phyloP scores from a whole-genome alignment of 139 green algal species.

The Trebouxia sp. region DNA sequence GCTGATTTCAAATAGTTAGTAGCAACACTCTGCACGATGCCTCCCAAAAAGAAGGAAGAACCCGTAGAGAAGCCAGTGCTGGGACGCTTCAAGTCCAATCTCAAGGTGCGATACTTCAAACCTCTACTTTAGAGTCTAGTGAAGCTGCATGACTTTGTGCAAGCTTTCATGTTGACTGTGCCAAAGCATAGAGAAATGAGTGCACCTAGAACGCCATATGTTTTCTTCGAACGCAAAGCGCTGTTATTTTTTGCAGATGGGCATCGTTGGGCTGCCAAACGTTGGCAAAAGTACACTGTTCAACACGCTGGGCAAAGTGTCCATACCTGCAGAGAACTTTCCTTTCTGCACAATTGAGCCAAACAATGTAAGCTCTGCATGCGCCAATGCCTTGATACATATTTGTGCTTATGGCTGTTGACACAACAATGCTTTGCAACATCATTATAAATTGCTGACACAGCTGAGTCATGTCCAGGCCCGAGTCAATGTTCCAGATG shows the following conservation, averaged over 20 bases:
- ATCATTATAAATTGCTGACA: not conserved
- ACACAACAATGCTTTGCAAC: not conserved
- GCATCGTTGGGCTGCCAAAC: slow-evolving; percentile 96
- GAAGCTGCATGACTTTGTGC: not conserved
- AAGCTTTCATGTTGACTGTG: not conserved
- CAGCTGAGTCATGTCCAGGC: slow-evolving; percentile 52
- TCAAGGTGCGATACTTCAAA: slow-evolving; percentile 71
- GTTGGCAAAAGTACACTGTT: slow-evolving; percentile 96
- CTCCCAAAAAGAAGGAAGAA: slow-evolving; percentile 80
- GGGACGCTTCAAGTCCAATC: slow-evolving; percentile 89
- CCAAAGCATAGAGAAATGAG: too few relatives aligned
- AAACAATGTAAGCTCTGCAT: slow-evolving; percentile 63
- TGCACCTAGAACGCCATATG: too few relatives aligned
- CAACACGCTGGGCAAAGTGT: slow-evolving; percentile 87
- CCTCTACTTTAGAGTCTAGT: not conserved
- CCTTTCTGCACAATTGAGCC: slow-evolving; percentile 98
- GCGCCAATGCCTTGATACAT: not conserved
- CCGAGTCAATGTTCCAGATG: slow-evolving; percentile 95
- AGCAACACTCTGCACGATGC: slow-evolving; percentile 52
- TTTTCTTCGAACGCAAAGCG: too few relatives aligned
- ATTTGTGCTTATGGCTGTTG: not conserved
- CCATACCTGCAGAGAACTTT: slow-evolving; percentile 93
- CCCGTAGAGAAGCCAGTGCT: slow-evolving; percentile 85
- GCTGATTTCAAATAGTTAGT: too few relatives aligned
- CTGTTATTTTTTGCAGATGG: slow-evolving; percentile 58